A percentile compares a stretch with the other conserved stretches of the same genome.
Conservation (phyloP, 495 filamentous ascomycete genomes). For the Bathelium albidoporum region DNA sequence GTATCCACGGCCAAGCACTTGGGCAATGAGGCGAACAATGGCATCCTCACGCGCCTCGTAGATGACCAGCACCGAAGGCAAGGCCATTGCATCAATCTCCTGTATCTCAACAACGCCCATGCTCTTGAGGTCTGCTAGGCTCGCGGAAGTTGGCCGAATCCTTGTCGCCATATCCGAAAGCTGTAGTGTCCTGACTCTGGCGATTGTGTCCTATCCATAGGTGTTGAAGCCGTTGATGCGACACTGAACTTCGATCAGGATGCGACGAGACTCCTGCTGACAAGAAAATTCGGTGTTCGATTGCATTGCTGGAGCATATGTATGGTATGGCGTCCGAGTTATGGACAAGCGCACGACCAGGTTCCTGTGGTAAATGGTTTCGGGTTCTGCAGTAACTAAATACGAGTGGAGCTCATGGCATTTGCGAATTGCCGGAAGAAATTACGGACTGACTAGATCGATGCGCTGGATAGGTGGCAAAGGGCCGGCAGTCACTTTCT, state of each 20-base stretch:
- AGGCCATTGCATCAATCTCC: conserved; percentile 21
- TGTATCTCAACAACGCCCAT: conserved; percentile 23
- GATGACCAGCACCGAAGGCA: conserved; percentile 28
- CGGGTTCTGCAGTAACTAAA: not conserved
- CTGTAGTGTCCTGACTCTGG: not conserved
- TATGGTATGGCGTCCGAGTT: not conserved
- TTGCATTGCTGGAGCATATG: conserved; percentile 2
- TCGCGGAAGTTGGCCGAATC: conserved; percentile 16
- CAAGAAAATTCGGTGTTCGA: not conserved
- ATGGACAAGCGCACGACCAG: not conserved
- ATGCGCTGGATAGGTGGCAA: not conserved
- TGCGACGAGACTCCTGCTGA: conserved; percentile 17
- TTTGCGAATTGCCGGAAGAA: not conserved
- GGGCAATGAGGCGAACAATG: conserved; percentile 27
- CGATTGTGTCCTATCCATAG: conserved; percentile 21
- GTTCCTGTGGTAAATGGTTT: not conserved
- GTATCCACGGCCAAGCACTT: conserved; percentile 30
- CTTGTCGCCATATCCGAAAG: conserved; percentile 20
- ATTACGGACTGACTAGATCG: not conserved
- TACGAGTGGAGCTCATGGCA: conserved; percentile 3
- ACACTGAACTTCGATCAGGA: conserved; percentile 21
- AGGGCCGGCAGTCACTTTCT: not conserved
- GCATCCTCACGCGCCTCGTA: conserved; percentile 26
- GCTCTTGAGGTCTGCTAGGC: conserved; percentile 18
- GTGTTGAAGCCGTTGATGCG: conserved; percentile 28